These are phyloP conservation scores for Grosmannia penicillata DNA, from an alignment of 2,329 filamentous ascomycete species.

Conservation along the genomic window DNA sequence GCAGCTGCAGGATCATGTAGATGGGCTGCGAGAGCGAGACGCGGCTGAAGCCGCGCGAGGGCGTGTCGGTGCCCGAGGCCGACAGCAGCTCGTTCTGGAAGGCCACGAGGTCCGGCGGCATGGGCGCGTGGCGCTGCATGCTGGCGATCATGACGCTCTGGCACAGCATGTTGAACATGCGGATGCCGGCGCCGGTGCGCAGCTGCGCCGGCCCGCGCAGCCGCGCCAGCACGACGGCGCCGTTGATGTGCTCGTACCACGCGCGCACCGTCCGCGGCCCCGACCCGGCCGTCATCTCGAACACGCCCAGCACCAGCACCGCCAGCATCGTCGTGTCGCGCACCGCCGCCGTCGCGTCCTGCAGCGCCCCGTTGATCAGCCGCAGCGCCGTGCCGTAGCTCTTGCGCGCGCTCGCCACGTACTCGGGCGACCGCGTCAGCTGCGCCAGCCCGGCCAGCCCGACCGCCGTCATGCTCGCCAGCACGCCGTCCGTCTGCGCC, in stretches of 20 bases:
- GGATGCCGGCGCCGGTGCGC: conserved; percentile 25
- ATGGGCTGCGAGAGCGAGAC: conserved; percentile 28
- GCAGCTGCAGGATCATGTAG: conserved; percentile 29
- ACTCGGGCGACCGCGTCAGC: conserved; percentile 23
- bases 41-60: conserved; percentile 17
- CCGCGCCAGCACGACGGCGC: conserved; percentile 33
- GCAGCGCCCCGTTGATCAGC: conserved; percentile 34
- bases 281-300: conserved; percentile 35
- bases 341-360: conserved; percentile 24
- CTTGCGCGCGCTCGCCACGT: conserved; percentile 31
- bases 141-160: conserved; percentile 36
- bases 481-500: conserved; percentile 26
- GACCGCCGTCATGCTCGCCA: conserved; percentile 38
- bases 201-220: conserved; percentile 34
- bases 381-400: conserved; percentile 35
- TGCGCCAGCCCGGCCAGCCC: conserved; percentile 37
- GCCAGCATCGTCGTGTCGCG: conserved; percentile 37
- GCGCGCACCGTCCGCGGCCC: conserved; percentile 30
- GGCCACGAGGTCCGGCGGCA: conserved; percentile 31
- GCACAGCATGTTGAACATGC: conserved; percentile 39
- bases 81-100: conserved; percentile 27
- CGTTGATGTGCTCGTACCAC: conserved; percentile 38
- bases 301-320: conserved; percentile 38
- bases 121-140: conserved; percentile 30
- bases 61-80: conserved; percentile 18